Evolutionary conservation across 305 asterid species (phyloP).

Genomic region (Fraxinus sp.): DNA sequence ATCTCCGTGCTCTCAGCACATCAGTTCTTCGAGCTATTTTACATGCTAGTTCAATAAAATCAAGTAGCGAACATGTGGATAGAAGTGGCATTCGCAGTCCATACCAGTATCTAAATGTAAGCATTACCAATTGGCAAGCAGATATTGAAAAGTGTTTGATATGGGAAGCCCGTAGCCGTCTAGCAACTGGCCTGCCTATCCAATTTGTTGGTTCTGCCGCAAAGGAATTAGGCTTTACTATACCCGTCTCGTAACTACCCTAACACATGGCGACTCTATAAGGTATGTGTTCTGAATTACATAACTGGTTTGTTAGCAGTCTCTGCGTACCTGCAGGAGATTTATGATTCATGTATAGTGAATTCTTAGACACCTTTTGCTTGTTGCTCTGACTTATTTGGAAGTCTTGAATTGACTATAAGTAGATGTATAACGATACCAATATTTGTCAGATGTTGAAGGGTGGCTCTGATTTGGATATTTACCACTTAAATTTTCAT

Average conservation of each 20-base stretch:
- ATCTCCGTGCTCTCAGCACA: constrained; percentile 89
- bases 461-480: background rate
- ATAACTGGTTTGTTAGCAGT: background rate
- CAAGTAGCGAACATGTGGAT: constrained; percentile 39
- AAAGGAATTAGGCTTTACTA: constrained; percentile 73
- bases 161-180: constrained; percentile 90
- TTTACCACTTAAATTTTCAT: background rate
- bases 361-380: background rate
- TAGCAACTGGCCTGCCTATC: constrained; percentile 68
- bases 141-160: constrained; percentile 79
- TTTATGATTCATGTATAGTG: constrained; percentile 6
- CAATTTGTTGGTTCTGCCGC: constrained; percentile 76
- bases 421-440: constrained; percentile 1
- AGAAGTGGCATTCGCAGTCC: constrained; percentile 42
- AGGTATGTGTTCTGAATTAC: background rate
- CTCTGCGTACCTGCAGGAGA: background rate
- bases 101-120: constrained; percentile 49
- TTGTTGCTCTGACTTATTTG: background rate
- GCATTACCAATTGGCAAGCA: constrained; percentile 58
- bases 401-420: background rate
- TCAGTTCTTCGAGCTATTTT: constrained; percentile 89
- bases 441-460: background rate
- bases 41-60: constrained; percentile 49
- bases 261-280: background rate
- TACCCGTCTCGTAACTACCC: constrained; percentile 41